Evolutionary conservation across 225 moss, liverwort and hornwort species (phyloP), one percentile per base, ranked within the genome.

Genomic region (Ulota crispa): DNA sequence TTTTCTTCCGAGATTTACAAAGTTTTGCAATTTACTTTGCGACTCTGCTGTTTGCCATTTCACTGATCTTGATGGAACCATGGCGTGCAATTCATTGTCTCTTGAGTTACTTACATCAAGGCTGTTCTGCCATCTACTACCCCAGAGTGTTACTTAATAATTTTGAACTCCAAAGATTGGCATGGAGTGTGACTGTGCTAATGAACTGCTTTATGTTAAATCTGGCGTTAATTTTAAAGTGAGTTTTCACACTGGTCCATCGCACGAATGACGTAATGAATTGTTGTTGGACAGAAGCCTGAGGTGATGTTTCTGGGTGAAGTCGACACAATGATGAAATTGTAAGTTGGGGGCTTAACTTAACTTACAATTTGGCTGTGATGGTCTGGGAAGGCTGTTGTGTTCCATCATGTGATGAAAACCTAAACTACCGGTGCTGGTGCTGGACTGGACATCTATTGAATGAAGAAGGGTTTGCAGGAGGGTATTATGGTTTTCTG

Each of bases 401-500:
- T 10, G 64, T 64, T 24, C 32, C 64, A 79, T 79, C 69, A 79
- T 79, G 57, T 32, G 31, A n/a, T 57, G 18, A 21, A 41, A 42
- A 21, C 64, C 34, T 3, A 67, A 70, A 69, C 69, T 31, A 61
- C 41, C n/a, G 20, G 39, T 67, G 23, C 60, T 80, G 70, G 60
- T 71, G n/a, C n/a, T n/a, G n/a, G n/a, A n/a, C n/a, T n/a, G n/a
- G n/a, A n/a, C 63, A 62, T 63, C 72, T 50, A 80, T 64, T 73
- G 53, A 80, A 73, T 80, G 64, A 54, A 37, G 21, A 36, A 36
- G 53, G 45, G 15, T 37, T 63, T 64, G 80, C 80, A 80, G 80
- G 14, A 53, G 26, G 64, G 64, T 64, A n/a, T 73, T 80, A 80
- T 64, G 53, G 64, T 64, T 47, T 47, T 80, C 80, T 80, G 80